Evolutionary conservation across 2,329 filamentous ascomycete species (phyloP), one percentile per base, ranked within the genome.

Genomic region (Macroventuria anomochaeta): DNA sequence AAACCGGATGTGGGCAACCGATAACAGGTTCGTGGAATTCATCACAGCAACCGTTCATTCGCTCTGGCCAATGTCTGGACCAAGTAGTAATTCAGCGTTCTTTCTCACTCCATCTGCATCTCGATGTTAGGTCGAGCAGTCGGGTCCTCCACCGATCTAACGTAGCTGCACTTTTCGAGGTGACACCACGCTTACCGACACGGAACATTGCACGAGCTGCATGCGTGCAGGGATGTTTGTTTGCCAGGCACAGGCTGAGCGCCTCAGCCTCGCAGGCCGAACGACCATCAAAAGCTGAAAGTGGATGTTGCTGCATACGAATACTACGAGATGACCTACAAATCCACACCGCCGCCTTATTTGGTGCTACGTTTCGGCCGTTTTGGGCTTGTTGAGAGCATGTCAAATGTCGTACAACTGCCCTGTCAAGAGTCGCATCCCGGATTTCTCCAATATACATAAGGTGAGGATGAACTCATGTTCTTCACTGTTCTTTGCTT

Each of bases 161-260:
- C 1, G 15, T n/a, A 26, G 32, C 23, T 12, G 36, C 36, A 18
- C 13, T 37, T 33, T 32, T 12, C 21, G 15, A 29, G 21, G 17
- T 49, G 20, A 17, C 31, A 40, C 34, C 15, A 54, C 8, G 33
- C 28, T 39, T 38, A 20, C 17, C 15, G 33, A 33, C 10, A 11
- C 2, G 1, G 10, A 11, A 5, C 7, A 26, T 42, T 43, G 32
- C 34, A 48, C 51, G 18, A 54, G 34, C 25, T 52, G 41, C 51
- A 46, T 41, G 18, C 28, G 23, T 26, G 21, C 48, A 52, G 41
- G 46, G 51, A 26, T 54, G 12, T 34, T 40, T 49, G 40, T 54
- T 54, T 54, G 51, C 33, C 17, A 17, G 28, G 11, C 21, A 34
- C 34, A 29, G 26, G 3, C 25, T 32, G 17, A 32, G 12, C n/a